Conservation (phyloP, 139 green algal genomes). For the Micractinium conductrix region DNA sequence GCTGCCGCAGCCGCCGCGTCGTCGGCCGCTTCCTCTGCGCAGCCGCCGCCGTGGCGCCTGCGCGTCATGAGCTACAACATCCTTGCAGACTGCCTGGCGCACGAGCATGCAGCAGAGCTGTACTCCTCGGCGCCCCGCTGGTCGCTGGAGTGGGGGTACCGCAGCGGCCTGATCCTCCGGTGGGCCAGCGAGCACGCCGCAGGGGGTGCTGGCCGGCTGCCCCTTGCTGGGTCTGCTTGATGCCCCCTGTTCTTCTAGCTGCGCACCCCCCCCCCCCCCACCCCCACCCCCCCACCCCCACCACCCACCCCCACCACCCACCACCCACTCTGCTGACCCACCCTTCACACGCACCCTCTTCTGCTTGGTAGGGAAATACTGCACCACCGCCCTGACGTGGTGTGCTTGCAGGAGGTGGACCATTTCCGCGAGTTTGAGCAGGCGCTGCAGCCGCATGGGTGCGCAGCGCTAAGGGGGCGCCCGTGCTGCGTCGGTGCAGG, state of each 20-base stretch:
- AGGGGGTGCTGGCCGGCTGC: no score
- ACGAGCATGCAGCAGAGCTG: conserved; percentile 65
- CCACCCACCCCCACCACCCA: not conserved
- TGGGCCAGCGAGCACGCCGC: no score
- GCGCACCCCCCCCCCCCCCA: no score
- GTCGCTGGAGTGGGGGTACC: conserved; percentile 63
- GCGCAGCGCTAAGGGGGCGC: conserved; percentile 5
- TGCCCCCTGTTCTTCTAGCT: no score
- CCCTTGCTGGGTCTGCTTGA: no score
- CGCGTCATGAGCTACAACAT: conserved; percentile 88
- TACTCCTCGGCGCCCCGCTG: conserved; percentile 59
- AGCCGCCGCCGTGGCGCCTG: conserved; percentile 51
- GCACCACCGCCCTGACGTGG: conserved; percentile 65
- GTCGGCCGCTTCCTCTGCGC: not conserved
- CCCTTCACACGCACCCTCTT: conserved; percentile 14
- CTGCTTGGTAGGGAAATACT: conserved; percentile 56
- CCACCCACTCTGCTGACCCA: not conserved
- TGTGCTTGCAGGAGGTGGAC: conserved; percentile 88
- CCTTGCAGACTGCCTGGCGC: conserved; percentile 72
- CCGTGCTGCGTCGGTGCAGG: no score
- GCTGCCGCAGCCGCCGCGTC: not conserved
- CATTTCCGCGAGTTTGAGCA: conserved; percentile 59
- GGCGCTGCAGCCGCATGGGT: conserved; percentile 63
- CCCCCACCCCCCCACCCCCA: no score
- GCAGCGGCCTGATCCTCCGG: conserved; percentile 45